A percentile compares a stretch with the other conserved stretches of the same genome.
Conservation (phyloP, 2,329 filamentous ascomycete species). For the Colletotrichum musae region DNA sequence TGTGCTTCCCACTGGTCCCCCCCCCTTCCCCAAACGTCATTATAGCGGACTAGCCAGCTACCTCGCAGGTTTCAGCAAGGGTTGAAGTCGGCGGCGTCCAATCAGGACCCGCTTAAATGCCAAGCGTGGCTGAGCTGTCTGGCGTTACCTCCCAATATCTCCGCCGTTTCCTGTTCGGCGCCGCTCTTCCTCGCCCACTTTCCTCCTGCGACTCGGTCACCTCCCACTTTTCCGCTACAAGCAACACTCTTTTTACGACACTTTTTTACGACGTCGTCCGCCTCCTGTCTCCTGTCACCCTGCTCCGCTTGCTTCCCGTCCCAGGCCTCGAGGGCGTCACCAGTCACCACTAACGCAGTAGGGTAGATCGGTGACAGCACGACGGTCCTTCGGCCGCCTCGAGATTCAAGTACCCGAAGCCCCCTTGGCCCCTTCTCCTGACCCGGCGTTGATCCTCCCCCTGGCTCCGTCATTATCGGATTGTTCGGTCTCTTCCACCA, state of each 20-base stretch:
- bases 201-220: not conserved
- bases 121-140: slow-evolving; percentile 42
- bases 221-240: slow-evolving; percentile 18
- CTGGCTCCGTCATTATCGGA: too few relatives aligned
- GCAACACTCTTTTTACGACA: not conserved
- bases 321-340: too few relatives aligned
- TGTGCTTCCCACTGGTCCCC: not conserved
- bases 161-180: slow-evolving; percentile 31
- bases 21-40: slow-evolving; percentile 28
- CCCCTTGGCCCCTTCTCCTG: too few relatives aligned
- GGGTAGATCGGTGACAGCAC: not conserved
- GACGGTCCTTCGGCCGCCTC: too few relatives aligned
- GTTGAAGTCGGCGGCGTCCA: slow-evolving; percentile 18
- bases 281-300: too few relatives aligned
- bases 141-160: slow-evolving; percentile 35
- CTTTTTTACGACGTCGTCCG: too few relatives aligned
- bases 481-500: too few relatives aligned
- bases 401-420: too few relatives aligned
- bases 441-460: too few relatives aligned
- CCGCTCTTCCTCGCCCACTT: slow-evolving; percentile 7
- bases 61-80: slow-evolving; percentile 36
- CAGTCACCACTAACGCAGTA: not conserved
- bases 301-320: too few relatives aligned
- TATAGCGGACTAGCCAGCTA: slow-evolving; percentile 29
- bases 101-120: slow-evolving; percentile 23